Evolutionary conservation across 2,329 filamentous ascomycete species (phyloP).

Genomic region (Colletotrichum scovillei): DNA sequence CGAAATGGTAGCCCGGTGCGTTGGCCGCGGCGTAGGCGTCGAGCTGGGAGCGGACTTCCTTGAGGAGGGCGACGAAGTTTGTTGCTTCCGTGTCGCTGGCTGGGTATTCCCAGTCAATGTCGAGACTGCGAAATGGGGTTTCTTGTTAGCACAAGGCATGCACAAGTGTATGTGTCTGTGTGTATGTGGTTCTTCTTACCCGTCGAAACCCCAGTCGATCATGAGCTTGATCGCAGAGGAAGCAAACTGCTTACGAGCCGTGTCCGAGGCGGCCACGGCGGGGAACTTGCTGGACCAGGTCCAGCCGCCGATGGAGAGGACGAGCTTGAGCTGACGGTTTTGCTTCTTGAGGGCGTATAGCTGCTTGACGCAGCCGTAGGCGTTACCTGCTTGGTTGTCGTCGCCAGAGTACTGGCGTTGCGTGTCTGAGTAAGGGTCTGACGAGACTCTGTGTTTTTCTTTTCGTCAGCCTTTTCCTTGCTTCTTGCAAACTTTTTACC

Average conservation of each 20-base stretch:
- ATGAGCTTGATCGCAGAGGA: constrained; percentile 75
- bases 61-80: constrained; percentile 55
- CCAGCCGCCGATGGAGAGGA: constrained; percentile 88
- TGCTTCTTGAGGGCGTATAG: constrained; percentile 80
- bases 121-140: constrained; percentile 48
- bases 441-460: constrained; percentile 55
- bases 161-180: not conserved
- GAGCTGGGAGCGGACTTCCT: constrained; percentile 55
- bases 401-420: constrained; percentile 78
- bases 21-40: constrained; percentile 52
- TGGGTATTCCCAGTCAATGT: constrained; percentile 69
- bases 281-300: constrained; percentile 79
- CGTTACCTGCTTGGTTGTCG: constrained; percentile 70
- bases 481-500: constrained; percentile 29
- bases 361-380: constrained; percentile 83
- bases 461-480: constrained; percentile 26
- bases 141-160: not conserved
- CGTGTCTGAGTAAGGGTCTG: constrained; percentile 71
- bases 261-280: constrained; percentile 68
- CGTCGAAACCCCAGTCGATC: constrained; percentile 72
- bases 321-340: constrained; percentile 80
- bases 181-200: not conserved
- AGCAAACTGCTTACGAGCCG: constrained; percentile 75
- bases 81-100: constrained; percentile 50
- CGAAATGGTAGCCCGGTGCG: constrained; percentile 58